Percentiles rank a stretch among this genome's conserved stretches.
phyloP scores from a whole-genome alignment of 1,284 basidiomycete species.

The Phlebopus sp. region DNA sequence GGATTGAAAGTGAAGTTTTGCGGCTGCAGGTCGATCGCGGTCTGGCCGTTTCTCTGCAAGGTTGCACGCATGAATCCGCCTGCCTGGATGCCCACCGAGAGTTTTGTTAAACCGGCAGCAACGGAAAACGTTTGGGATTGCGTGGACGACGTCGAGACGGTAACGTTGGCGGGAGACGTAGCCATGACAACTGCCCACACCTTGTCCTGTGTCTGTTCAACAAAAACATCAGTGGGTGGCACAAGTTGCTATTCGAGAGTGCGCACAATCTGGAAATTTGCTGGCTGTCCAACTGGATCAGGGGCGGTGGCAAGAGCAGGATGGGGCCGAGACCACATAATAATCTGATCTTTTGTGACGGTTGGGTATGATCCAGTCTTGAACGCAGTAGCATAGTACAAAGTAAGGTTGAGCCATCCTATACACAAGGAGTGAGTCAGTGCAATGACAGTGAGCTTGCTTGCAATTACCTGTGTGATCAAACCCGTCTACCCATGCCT shows the following conservation, averaged over 20 bases:
- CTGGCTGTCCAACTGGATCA: slow-evolving; percentile 54
- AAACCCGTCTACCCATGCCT: slow-evolving; percentile 66
- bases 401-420: slow-evolving; percentile 65
- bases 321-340: slow-evolving; percentile 76
- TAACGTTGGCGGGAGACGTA: slow-evolving; percentile 50
- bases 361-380: slow-evolving; percentile 70
- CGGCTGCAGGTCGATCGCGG: slow-evolving; percentile 50
- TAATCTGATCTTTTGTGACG: slow-evolving; percentile 62
- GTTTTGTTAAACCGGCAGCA: slow-evolving; percentile 60
- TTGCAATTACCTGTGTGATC: slow-evolving; percentile 51
- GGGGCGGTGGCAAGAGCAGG: slow-evolving; percentile 51
- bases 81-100: slow-evolving; percentile 55
- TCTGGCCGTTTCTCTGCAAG: slow-evolving; percentile 52
- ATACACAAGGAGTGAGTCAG: slow-evolving; percentile 2
- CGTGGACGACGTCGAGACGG: slow-evolving; percentile 46
- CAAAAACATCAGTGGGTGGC: slow-evolving; percentile 7
- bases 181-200: slow-evolving; percentile 69
- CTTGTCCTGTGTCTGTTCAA: slow-evolving; percentile 45
- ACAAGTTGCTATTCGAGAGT: slow-evolving; percentile 4
- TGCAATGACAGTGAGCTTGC: neutral
- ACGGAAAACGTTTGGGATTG: slow-evolving; percentile 49
- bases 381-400: slow-evolving; percentile 72
- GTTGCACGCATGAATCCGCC: slow-evolving; percentile 62
- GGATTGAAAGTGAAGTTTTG: slow-evolving; percentile 51
- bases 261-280: slow-evolving; percentile 51